These are phyloP conservation scores for Chaetomiaceae sp. DNA, from an alignment of 2,329 filamentous ascomycete species.

Conservation along the genomic window DNA sequence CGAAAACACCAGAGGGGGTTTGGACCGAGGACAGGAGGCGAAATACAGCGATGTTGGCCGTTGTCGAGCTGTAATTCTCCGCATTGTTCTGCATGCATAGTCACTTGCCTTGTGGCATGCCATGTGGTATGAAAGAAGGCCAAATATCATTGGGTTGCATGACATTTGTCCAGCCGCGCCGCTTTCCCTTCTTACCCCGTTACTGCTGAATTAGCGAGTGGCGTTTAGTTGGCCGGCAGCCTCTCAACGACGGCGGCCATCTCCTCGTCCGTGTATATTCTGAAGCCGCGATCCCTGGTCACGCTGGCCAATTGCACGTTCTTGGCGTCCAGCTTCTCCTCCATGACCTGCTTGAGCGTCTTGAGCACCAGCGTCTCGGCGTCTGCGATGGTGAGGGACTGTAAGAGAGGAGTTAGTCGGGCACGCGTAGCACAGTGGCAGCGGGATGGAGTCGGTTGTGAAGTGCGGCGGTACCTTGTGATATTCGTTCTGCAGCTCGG, in stretches of 20 bases:
- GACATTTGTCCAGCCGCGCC: too few relatives aligned
- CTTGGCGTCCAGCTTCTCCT: constrained; percentile 98
- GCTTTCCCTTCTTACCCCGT: not conserved
- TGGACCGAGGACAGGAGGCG: too few relatives aligned
- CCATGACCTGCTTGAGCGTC: constrained; percentile 99
- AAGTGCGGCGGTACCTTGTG: constrained; percentile 84
- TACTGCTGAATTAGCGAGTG: too few relatives aligned
- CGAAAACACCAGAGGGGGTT: too few relatives aligned
- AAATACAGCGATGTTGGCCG: not conserved
- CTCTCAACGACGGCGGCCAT: constrained; percentile 90
- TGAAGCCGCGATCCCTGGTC: constrained; percentile 95
- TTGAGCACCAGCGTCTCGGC: constrained; percentile 94
- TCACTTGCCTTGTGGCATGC: too few relatives aligned
- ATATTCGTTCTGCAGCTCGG: constrained; percentile 97
- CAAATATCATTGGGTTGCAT: too few relatives aligned
- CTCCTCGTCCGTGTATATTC: constrained; percentile 96
- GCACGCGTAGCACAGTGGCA: not conserved
- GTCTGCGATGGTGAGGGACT: constrained; percentile 85
- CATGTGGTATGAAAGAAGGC: too few relatives aligned
- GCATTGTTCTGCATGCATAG: too few relatives aligned
- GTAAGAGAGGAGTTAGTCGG: not conserved
- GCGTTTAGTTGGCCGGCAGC: constrained; percentile 60
- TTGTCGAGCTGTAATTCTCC: too few relatives aligned
- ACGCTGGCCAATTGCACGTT: constrained; percentile 98
- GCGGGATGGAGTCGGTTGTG: too few relatives aligned